These are phyloP conservation scores for Pseudofabraea citricarpa DNA, from an alignment of 2,329 filamentous ascomycete genomes.

Conservation along the genomic window DNA sequence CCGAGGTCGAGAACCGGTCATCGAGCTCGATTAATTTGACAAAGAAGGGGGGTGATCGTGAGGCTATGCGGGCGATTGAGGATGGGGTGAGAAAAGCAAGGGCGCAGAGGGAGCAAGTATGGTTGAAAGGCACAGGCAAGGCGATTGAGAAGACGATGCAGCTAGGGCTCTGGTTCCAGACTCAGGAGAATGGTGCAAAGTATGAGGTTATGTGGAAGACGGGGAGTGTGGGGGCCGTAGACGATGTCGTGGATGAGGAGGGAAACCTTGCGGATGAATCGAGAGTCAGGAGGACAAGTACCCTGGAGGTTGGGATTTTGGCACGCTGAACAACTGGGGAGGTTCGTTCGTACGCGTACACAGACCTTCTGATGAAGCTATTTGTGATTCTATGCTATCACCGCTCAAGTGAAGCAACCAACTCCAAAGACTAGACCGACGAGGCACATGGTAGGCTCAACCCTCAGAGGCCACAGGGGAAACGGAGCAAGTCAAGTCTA, in stretches of 20 bases:
- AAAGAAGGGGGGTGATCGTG: too few relatives aligned
- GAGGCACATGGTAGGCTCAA: too few relatives aligned
- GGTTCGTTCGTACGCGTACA: too few relatives aligned
- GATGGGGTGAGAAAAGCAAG: slow-evolving; percentile 8
- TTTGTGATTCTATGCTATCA: too few relatives aligned
- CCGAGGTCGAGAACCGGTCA: slow-evolving; percentile 18
- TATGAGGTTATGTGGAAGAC: slow-evolving; percentile 22
- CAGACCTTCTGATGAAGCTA: too few relatives aligned
- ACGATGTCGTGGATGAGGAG: slow-evolving; percentile 23
- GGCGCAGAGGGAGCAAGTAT: slow-evolving; percentile 19
- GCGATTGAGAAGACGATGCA: slow-evolving; percentile 25
- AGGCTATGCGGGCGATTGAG: slow-evolving; percentile 13
- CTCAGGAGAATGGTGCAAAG: slow-evolving; percentile 17
- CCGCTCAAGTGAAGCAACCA: too few relatives aligned
- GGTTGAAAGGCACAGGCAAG: slow-evolving; percentile 26
- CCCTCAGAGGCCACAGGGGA: too few relatives aligned
- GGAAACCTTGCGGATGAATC: slow-evolving; percentile 9
- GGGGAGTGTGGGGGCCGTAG: slow-evolving; percentile 27
- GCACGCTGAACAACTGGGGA: background rate
- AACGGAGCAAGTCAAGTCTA: too few relatives aligned
- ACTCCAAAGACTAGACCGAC: too few relatives aligned
- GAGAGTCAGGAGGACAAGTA: slow-evolving; percentile 21
- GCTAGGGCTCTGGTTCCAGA: slow-evolving; percentile 21
- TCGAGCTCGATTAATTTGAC: slow-evolving; percentile 5
- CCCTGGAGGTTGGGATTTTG: slow-evolving; percentile 20